Percentiles rank a stretch among this genome's conserved stretches.
phyloP scores from a whole-genome alignment of 768 basidiomycete genomes.

The Kwoniella botswanensis region DNA sequence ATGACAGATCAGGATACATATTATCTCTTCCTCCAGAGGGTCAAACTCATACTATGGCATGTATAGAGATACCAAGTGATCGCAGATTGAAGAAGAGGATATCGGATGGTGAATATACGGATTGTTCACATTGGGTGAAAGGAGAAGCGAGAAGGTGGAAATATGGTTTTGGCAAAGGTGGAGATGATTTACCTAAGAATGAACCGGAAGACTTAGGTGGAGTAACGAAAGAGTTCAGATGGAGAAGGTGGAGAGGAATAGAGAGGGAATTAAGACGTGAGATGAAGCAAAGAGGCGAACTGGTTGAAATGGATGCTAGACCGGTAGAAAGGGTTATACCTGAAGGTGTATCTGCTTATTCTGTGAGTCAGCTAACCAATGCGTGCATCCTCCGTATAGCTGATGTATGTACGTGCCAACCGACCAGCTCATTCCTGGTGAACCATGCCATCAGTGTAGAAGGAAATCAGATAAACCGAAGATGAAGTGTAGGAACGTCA shows the following conservation, averaged over 20 bases:
- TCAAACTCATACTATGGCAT: conserved; percentile 36
- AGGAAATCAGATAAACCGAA: conserved; percentile 44
- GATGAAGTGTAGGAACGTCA: conserved; percentile 53
- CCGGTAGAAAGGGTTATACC: background rate
- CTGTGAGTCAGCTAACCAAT: conserved; percentile 28
- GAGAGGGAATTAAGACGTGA: conserved; percentile 35
- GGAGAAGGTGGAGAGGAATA: conserved; percentile 42
- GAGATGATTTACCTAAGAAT: conserved; percentile 12
- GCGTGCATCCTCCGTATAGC: no score
- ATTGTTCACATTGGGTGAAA: conserved; percentile 33
- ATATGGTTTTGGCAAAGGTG: conserved; percentile 32
- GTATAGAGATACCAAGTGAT: conserved; percentile 47
- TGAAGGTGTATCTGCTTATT: conserved; percentile 40
- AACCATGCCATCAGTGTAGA: conserved; percentile 54
- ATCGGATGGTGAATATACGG: conserved; percentile 42
- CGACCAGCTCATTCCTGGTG: conserved; percentile 43
- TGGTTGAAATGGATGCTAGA: conserved; percentile 33
- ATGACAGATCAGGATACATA: conserved; percentile 43
- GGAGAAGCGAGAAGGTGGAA: conserved; percentile 42
- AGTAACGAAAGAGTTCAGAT: conserved; percentile 40
- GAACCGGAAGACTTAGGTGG: conserved; percentile 24
- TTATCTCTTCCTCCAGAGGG: conserved; percentile 35
- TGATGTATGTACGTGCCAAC: background rate
- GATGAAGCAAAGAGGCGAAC: conserved; percentile 29
- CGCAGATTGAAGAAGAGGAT: conserved; percentile 36